Percentiles rank a stretch among this genome's conserved stretches.
These are phyloP conservation scores for Quercus phellos DNA, from an alignment of 331 rosid genomes.

Conservation along the genomic window DNA sequence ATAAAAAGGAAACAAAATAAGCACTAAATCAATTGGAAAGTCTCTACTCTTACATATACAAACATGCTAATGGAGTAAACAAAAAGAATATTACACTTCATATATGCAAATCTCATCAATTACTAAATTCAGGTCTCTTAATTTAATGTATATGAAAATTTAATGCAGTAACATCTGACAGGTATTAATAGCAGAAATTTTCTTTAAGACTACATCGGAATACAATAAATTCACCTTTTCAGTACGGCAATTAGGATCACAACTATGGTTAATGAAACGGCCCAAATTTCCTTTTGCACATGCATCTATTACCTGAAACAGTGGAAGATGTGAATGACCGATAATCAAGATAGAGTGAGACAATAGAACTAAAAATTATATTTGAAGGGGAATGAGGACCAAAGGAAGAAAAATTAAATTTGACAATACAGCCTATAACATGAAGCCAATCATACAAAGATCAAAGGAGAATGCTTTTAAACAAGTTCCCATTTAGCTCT, in stretches of 20 bases:
- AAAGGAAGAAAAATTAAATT: neutral
- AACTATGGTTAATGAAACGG: constrained; percentile 96
- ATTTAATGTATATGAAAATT: neutral
- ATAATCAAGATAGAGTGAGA: neutral
- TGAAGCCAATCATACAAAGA: no score
- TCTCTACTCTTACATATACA: constrained; percentile 8
- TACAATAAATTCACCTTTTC: constrained; percentile 63
- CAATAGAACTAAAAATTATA: no score
- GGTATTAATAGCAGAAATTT: neutral
- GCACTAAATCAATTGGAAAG: constrained; percentile 5
- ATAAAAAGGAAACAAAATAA: no score
- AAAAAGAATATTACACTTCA: neutral
- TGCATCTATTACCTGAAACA: constrained; percentile 91
- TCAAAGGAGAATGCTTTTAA: no score
- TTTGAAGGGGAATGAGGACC: neutral
- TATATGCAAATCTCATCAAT: neutral
- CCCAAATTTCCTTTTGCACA: constrained; percentile 98
- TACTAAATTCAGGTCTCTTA: neutral
- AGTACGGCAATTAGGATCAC: constrained; percentile 95
- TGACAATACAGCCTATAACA: neutral
- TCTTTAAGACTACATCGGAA: neutral
- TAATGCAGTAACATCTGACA: neutral
- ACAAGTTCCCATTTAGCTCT: no score
- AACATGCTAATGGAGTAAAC: neutral
- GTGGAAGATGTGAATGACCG: constrained; percentile 15